Evolutionary conservation across 2,329 filamentous ascomycete species (phyloP), one percentile per base, ranked within the genome.

Genomic region (Trichoderma arundinaceum): DNA sequence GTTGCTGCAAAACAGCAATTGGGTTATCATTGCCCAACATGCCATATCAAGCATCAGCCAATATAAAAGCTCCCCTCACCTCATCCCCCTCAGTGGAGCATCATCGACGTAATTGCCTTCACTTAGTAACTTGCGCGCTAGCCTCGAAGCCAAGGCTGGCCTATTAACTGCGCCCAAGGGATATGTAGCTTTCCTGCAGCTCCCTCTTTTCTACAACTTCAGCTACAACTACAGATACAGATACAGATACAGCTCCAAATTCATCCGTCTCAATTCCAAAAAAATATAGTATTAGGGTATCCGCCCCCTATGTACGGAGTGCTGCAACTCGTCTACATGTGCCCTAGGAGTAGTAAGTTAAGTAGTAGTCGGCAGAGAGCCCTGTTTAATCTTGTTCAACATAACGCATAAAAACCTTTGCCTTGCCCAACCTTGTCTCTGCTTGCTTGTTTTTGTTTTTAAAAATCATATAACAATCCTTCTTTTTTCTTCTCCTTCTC

Each of bases 311-410:
- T 70, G 58, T 69, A 60, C 35, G 22, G n/a, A 49, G 33, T 59
- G 22, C 22, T 28, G 22, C 22, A 28, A 28, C 22, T 28, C 53
- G 61, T 54, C 46, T 68, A 66, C 69, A 69, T 66, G 59, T 33
- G 52, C 65, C 64, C 68, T 67, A 56, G 60, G 22, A 53, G 41
- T 35, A 62, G 35, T 48, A 60, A 28, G 22, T 28, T 38, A 38
- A 57, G 48, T 63, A 41, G 62, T 38, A 56, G 65, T 61, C 58
- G 69, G 70, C 70, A 56, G 68, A 70, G 71, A 69, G 69, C 70
- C 70, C 44, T 64, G 19, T 64, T 68, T 58, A 44, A 70, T 65
- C 69, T 71, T 69, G 56, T 67, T 59, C 54, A 65, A 67, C 49
- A 65, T 67, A 44, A 65, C 53, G 51, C 65, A 67, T 67, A 51